Base-by-base conservation (phyloP, 2,329 filamentous ascomycete genomes). In the Colletotrichum sp. region DNA sequence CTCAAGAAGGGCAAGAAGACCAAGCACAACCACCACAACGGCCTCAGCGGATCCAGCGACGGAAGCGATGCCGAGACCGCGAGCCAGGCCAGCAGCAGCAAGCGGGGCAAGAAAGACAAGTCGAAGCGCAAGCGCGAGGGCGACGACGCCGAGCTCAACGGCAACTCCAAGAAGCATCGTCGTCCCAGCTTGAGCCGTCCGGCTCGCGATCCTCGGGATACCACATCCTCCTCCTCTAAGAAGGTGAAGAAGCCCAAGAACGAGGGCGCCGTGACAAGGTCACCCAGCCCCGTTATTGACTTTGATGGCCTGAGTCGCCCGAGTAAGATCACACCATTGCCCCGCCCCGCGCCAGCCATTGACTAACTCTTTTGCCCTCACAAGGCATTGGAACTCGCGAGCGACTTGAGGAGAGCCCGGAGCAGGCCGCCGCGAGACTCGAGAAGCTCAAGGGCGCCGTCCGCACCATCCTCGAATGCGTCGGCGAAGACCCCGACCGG, bases 401-500 rank as follows among this genome's bases (percentile, higher is more conserved):
- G 78, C 88, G 92, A 39, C 86, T 90, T 7, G 90, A 93, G 65
- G 92, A 93, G 79, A 89, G 84, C 16, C 84, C 86, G 2, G 89
- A 88, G 76, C 86, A 90, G 78, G 87, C 88, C 34, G 88, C 85
- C 15, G 83, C 84, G 77, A 88, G 92, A 62, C 83, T 93, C 49
- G 86, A 89, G 18, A 91, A 89, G 81, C 89, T 94, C 84, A 87
- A 88, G 76, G 91, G 87, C 62, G 93, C 93, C 49, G 91, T 94
- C 30, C 87, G 91, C 65, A 94, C 92, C 3, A 88, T 94, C 16
- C 89, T 94, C 34, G 93, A 94, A 82, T 94, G 92, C 79, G 86
- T 94, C 7, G 93, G 93, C 79, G 93, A 94, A 84, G 92, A 94
- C 78, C 91, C 92, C 0, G 88, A 92, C 78, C 89, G 93, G 36